Evolutionary conservation across 768 basidiomycete genomes (phyloP).

Genomic region (Agrocybe chaxingu): DNA sequence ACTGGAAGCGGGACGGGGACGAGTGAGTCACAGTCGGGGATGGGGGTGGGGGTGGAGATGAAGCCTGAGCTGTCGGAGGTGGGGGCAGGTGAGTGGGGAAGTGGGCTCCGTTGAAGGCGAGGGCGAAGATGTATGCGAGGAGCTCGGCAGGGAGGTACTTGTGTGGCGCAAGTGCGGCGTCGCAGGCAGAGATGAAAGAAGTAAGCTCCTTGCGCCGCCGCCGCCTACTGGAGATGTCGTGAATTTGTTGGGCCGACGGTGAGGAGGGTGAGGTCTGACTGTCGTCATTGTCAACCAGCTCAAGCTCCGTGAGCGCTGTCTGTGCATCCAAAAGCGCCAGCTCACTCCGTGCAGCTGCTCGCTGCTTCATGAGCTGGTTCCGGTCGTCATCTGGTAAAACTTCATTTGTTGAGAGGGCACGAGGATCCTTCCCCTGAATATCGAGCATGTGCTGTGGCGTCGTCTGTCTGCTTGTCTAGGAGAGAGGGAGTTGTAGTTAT

Average conservation of each 20-base stretch:
- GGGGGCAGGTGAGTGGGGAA: slow-evolving; percentile 4
- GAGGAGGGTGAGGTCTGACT: too few relatives aligned
- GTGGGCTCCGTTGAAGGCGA: neutral
- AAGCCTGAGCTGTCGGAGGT: neutral
- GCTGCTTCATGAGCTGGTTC: neutral
- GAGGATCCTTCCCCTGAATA: slow-evolving; percentile 1
- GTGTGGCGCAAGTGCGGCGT: slow-evolving; percentile 10
- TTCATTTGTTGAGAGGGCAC: slow-evolving; percentile 6
- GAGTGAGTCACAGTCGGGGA: too few relatives aligned
- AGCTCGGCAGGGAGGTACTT: slow-evolving; percentile 11
- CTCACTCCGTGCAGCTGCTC: neutral
- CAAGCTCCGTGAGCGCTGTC: slow-evolving; percentile 1
- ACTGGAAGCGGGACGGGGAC: too few relatives aligned
- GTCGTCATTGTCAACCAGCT: neutral
- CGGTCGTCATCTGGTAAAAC: slow-evolving; percentile 9
- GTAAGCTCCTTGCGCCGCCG: slow-evolving; percentile 3
- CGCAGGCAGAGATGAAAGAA: slow-evolving; percentile 1
- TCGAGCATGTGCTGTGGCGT: neutral
- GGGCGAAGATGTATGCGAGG: slow-evolving; percentile 10
- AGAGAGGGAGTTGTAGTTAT: too few relatives aligned
- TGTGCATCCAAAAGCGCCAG: slow-evolving; percentile 3
- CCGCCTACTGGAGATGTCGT: neutral
- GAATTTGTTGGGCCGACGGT: neutral
- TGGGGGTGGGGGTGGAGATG: too few relatives aligned
- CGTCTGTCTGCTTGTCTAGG: neutral